Conservation (phyloP, 306 rosid genomes). For the Crotalaria pallida region DNA sequence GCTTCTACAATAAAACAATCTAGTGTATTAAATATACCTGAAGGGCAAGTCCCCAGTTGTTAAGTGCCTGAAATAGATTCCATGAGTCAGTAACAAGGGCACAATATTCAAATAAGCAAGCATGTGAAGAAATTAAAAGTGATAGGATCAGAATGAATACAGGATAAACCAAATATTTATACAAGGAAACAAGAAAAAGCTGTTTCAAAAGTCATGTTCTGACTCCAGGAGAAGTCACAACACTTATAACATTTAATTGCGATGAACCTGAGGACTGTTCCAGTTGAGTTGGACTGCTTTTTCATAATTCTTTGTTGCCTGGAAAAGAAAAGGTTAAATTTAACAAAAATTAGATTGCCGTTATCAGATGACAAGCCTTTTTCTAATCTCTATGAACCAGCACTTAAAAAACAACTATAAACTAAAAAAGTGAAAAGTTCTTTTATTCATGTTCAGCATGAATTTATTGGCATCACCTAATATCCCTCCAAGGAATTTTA, state of each 20-base stretch:
- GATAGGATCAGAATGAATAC: constrained; percentile 3
- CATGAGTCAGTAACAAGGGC: constrained; percentile 20
- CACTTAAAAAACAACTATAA: background rate
- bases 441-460: background rate
- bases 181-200: background rate
- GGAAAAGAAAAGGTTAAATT: constrained; percentile 26
- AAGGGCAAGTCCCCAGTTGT: constrained; percentile 99
- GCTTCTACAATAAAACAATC: background rate
- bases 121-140: constrained; percentile 2
- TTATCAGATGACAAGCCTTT: background rate
- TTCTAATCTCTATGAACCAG: constrained; percentile 15
- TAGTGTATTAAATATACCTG: constrained; percentile 54
- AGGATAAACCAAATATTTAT: background rate
- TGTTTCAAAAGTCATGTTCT: background rate
- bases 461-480: constrained; percentile 6
- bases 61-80: constrained; percentile 82
- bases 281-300: constrained; percentile 95
- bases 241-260: constrained; percentile 16
- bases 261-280: constrained; percentile 96
- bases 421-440: constrained; percentile 4
- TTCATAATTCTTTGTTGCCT: constrained; percentile 94
- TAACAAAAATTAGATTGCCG: constrained; percentile 2
- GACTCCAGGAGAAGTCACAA: background rate
- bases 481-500: background rate
- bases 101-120: constrained; percentile 11